Conservation (phyloP, 257 asterid genomes). For the Ilex aquifolium region DNA sequence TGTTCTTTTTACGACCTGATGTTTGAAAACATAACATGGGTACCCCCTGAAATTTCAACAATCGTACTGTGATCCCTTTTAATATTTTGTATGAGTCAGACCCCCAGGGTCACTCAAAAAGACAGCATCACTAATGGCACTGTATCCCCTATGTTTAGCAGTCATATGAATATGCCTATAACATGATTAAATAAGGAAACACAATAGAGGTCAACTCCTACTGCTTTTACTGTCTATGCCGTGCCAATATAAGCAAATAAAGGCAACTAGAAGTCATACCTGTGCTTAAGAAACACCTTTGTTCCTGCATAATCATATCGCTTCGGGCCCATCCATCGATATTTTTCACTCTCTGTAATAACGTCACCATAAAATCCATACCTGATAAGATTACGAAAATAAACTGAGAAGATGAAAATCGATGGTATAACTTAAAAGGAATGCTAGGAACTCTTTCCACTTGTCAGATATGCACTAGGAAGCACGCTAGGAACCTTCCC, state of each 20-base stretch:
- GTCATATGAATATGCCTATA: not conserved
- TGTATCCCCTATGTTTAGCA: not conserved
- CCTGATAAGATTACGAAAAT: constrained; percentile 34
- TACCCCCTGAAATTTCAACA: too few species aligned
- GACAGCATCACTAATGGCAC: too few species aligned
- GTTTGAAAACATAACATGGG: too few species aligned
- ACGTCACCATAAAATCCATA: constrained; percentile 99
- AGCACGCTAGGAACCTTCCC: not conserved
- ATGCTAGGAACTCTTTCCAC: not conserved
- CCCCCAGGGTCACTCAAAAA: too few species aligned
- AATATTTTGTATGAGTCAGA: too few species aligned
- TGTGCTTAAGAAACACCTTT: constrained; percentile 95
- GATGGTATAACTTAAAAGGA: not conserved
- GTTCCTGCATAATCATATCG: constrained; percentile 95
- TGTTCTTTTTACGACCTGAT: too few species aligned
- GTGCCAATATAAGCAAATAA: constrained; percentile 2
- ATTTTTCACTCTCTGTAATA: constrained; percentile 89
- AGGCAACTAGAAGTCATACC: constrained; percentile 41
- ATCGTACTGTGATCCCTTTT: too few species aligned
- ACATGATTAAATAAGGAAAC: constrained; percentile 6
- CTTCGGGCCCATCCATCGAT: constrained; percentile 98
- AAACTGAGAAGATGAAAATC: constrained; percentile 6
- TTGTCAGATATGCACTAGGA: not conserved
- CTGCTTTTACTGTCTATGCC: not conserved
- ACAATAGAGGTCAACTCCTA: not conserved